Percentiles rank a stretch among this genome's conserved stretches.
Evolutionary conservation across 1,284 basidiomycete genomes (phyloP).

Genomic region (Cutaneotrichosporon sp.): DNA sequence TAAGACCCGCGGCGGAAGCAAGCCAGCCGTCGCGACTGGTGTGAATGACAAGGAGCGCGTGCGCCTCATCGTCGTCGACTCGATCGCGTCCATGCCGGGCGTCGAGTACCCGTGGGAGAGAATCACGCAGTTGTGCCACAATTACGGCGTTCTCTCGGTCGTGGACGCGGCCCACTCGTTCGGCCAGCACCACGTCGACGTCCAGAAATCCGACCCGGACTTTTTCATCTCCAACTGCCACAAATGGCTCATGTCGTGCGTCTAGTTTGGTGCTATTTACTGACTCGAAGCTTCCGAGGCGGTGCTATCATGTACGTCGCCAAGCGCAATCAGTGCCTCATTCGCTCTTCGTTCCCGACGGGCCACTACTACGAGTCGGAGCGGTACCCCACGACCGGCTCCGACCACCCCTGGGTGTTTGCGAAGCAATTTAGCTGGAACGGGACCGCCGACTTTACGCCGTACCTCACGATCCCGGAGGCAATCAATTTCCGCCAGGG

Average conservation of each 20-base stretch:
- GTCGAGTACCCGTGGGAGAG: slow-evolving; percentile 75
- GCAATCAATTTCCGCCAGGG: slow-evolving; percentile 74
- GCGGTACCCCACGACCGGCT: slow-evolving; percentile 38
- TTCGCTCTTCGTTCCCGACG: slow-evolving; percentile 73
- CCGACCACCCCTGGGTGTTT: slow-evolving; percentile 55
- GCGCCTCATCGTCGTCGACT: slow-evolving; percentile 72
- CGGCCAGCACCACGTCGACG: slow-evolving; percentile 61
- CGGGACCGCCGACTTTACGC: slow-evolving; percentile 42
- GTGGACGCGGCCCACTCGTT: slow-evolving; percentile 84
- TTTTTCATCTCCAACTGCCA: slow-evolving; percentile 83
- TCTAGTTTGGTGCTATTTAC: slow-evolving; percentile 2
- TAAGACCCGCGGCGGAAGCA: neutral
- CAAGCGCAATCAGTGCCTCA: slow-evolving; percentile 69
- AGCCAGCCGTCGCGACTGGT: slow-evolving; percentile 26
- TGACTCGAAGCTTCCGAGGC: slow-evolving; percentile 60
- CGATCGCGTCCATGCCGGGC: slow-evolving; percentile 68
- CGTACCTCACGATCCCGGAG: slow-evolving; percentile 43
- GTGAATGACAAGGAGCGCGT: slow-evolving; percentile 37
- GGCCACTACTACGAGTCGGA: slow-evolving; percentile 61
- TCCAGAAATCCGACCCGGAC: slow-evolving; percentile 65
- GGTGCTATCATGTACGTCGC: slow-evolving; percentile 76
- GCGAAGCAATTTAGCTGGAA: slow-evolving; percentile 47
- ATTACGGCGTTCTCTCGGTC: slow-evolving; percentile 67
- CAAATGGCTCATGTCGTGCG: slow-evolving; percentile 66
- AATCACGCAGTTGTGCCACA: slow-evolving; percentile 66